Evolutionary conservation across 73 alveolate species (phyloP), one percentile per base, ranked within the genome.

Genomic region (Urostyla sp.): DNA sequence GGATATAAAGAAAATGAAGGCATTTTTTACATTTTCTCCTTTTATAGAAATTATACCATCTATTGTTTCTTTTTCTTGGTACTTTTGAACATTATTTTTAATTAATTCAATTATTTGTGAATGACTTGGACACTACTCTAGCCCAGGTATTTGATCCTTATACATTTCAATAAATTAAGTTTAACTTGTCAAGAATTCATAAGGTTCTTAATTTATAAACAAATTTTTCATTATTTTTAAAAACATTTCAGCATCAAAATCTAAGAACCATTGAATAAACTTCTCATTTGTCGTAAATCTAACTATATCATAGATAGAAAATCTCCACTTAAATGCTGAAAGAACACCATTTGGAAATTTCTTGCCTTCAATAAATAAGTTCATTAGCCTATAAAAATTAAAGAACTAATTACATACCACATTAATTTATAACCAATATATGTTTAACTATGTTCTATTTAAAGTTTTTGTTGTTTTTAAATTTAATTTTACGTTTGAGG

Each of bases 301-400:
- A 10, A 80, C 90, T 1, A 80, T 66, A 20, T 80, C 77, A 32
- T 60, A 32, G 18, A 67, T 73, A 43, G 61, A 80, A 27, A 80
- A 40, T 46, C 63, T 48, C 77, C 80, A 80, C 40, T 63, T 63
- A n/a, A 37, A 35, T 1, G 67, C 79, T 21, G 77, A 30, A 0
- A 80, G 60, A 26, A 63, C 63, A 4, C 90, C 90, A 20, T 35
- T 10, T 0, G 90, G 90, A 56, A 80, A 80, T 28, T 56, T 80
- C 79, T 80, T 80, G 0, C 90, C 90, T 44, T 61, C 66, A 0
- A 80, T 38, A 31, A 66, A 80, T 26, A 80, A 45, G 30, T 80
- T 66, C 23, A 80, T 80, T 13, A 56, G 37, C 90, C 79, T 63
- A 63, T 15, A 2, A 31, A 18, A 16, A 16, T n/a, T 4, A 15